Percentiles rank a stretch among this genome's conserved stretches.
Evolutionary conservation across 2,329 filamentous ascomycete genomes (phyloP).

Genomic region (Dothistroma septosporum): DNA sequence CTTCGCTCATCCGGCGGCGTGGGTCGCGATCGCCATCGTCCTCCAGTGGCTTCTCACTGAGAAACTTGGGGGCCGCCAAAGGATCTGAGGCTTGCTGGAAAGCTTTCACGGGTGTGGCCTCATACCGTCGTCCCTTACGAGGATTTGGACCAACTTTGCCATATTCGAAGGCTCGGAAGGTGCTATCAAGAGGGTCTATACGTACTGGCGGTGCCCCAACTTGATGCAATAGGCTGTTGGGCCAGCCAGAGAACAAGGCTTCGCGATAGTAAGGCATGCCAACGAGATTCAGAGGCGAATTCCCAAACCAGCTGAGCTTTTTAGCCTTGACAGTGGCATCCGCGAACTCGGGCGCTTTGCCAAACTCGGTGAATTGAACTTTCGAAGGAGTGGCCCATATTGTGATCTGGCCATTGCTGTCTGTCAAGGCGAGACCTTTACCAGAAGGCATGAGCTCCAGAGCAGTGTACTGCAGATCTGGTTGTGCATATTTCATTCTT

Average conservation of each 20-base stretch:
- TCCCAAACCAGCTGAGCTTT: slow-evolving; percentile 42
- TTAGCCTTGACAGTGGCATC: slow-evolving; percentile 58
- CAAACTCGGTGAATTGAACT: slow-evolving; percentile 79
- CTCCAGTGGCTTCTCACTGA: slow-evolving; percentile 82
- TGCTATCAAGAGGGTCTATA: slow-evolving; percentile 66
- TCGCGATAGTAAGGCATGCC: slow-evolving; percentile 95
- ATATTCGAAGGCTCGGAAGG: slow-evolving; percentile 67
- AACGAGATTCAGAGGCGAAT: slow-evolving; percentile 76
- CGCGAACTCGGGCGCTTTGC: slow-evolving; percentile 72
- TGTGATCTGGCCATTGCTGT: slow-evolving; percentile 73
- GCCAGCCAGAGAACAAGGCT: slow-evolving; percentile 81
- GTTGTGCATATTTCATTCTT: slow-evolving; percentile 77
- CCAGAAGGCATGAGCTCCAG: slow-evolving; percentile 86
- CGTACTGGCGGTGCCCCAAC: slow-evolving; percentile 76
- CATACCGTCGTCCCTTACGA: slow-evolving; percentile 69
- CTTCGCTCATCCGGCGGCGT: slow-evolving; percentile 47
- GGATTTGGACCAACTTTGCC: slow-evolving; percentile 50
- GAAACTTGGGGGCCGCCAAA: slow-evolving; percentile 77
- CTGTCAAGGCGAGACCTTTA: slow-evolving; percentile 76
- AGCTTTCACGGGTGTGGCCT: slow-evolving; percentile 55
- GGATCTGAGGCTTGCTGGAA: slow-evolving; percentile 56
- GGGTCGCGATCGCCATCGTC: slow-evolving; percentile 44
- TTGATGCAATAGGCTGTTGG: slow-evolving; percentile 76
- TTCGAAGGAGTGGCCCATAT: slow-evolving; percentile 86
- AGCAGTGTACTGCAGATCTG: slow-evolving; percentile 66